Evolutionary conservation across 169 alveolate species (phyloP), one percentile per base, ranked within the genome.

Genomic region (Plasmodium inui): DNA sequence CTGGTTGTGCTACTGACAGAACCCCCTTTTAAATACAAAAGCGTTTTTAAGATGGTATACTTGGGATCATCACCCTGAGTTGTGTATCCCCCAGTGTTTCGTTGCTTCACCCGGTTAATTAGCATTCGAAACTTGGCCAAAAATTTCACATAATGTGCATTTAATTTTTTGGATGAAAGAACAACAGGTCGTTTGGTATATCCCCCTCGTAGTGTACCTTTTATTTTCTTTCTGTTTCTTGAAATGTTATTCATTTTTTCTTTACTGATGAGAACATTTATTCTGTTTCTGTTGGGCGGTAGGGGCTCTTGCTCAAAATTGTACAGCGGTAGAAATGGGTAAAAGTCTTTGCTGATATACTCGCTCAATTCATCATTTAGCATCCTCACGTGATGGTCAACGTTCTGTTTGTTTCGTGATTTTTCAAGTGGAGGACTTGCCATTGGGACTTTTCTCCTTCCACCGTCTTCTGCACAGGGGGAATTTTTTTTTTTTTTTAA

Each of bases 101-200:
- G 22, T 39, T 61, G 14, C 32, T 79, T 79, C 26, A 26, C 37
- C 37, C 37, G 12, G 22, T 78, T 67, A 37, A 88, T 19, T 22
- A 88, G 57, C 84, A 61, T 57, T 39, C 53, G 53, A 14, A 88
- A 61, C 8, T 78, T 78, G 28, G 81, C 28, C 2, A 55, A 32
- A 32, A 88, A 88, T 12, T 50, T 26, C 17, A 34, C 50, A 61
- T 88, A 88, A 10, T 79, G 44, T 22, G 80, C 76, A 17, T 57
- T 78, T 55, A 88, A 78, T 72, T 57, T 88, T 55, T 57, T 88
- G 8, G 86, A 88, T 10, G 94, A 84, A 26, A 84, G 76, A 83
- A 34, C 9, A 44, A 71, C 61, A n/a, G 28, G n/a, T 46, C 37
- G 61, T 74, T 53, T 84, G 41, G n/a, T 67, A 28, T 84, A 72